Conservation (phyloP, 148 eudicot species). For the Cornus suecica region DNA sequence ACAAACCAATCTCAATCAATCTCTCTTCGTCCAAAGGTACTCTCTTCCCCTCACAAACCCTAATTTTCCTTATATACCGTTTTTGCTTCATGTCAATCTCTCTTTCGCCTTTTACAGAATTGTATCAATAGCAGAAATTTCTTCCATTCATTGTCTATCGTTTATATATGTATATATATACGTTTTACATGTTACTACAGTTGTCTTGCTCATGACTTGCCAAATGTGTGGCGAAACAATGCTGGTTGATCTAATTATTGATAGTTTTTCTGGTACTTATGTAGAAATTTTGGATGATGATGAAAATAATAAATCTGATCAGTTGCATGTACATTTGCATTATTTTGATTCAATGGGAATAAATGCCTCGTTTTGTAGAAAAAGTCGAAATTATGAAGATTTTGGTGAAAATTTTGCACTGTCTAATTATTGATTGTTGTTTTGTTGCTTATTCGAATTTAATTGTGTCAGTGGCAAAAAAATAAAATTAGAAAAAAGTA, state of each 20-base stretch:
- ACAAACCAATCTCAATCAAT: background rate
- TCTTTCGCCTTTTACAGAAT: background rate
- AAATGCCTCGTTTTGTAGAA: no score
- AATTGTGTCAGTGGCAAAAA: no score
- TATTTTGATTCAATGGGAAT: no score
- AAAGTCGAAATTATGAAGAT: no score
- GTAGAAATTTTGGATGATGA: background rate
- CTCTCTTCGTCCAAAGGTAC: constrained; percentile 18
- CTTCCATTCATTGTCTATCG: background rate
- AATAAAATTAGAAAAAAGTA: no score
- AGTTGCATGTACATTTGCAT: background rate
- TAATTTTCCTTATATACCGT: background rate
- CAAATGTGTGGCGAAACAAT: background rate
- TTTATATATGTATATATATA: background rate
- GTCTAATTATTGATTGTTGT: no score
- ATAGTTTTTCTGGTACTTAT: background rate
- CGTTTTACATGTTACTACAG: background rate
- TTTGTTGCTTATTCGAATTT: no score
- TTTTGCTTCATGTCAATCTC: background rate
- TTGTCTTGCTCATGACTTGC: background rate
- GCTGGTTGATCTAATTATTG: no score
- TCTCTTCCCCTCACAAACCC: background rate
- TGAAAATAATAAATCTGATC: background rate
- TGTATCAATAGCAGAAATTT: background rate
- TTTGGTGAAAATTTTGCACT: no score